phyloP scores from a whole-genome alignment of 805 yeast genomes.

The Teunomyces pallodes region DNA sequence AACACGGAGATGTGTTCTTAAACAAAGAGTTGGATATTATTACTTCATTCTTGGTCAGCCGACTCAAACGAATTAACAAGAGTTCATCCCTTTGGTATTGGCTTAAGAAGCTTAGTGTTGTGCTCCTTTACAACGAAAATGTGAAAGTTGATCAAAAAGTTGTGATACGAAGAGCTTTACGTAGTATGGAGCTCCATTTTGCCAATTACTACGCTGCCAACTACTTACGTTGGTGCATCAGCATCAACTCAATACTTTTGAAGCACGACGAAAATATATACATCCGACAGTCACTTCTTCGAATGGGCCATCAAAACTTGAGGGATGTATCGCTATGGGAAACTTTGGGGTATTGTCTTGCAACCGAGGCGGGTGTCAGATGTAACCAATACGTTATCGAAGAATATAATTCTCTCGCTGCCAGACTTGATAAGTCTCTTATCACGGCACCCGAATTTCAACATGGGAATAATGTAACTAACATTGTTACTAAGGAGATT shows the following conservation, averaged over 20 bases:
- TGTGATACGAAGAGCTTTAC: conserved; percentile 17
- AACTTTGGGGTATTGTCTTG: conserved; percentile 6
- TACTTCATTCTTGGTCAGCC: conserved; percentile 28
- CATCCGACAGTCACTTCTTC: neutral
- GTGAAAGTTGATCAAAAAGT: neutral
- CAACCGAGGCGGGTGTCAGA: neutral
- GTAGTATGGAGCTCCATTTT: conserved; percentile 32
- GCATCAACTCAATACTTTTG: conserved; percentile 6
- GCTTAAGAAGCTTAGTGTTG: conserved; percentile 24
- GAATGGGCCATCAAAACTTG: conserved; percentile 11
- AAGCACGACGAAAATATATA: neutral
- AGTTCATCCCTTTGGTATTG: conserved; percentile 38
- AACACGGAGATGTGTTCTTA: conserved; percentile 8
- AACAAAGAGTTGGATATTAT: conserved; percentile 28
- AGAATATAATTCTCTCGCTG: conserved; percentile 6
- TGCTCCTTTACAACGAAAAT: conserved; percentile 1
- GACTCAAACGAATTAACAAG: conserved; percentile 35
- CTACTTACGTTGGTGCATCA: conserved; percentile 30
- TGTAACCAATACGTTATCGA: conserved; percentile 5
- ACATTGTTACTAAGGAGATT: neutral
- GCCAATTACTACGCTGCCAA: conserved; percentile 40
- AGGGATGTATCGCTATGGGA: conserved; percentile 20
- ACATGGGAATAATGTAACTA: neutral
- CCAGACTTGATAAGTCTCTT: neutral
- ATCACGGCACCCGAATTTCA: neutral